Conservation (phyloP, 2,329 filamentous ascomycete species). For the Colletotrichum chlorophyti region DNA sequence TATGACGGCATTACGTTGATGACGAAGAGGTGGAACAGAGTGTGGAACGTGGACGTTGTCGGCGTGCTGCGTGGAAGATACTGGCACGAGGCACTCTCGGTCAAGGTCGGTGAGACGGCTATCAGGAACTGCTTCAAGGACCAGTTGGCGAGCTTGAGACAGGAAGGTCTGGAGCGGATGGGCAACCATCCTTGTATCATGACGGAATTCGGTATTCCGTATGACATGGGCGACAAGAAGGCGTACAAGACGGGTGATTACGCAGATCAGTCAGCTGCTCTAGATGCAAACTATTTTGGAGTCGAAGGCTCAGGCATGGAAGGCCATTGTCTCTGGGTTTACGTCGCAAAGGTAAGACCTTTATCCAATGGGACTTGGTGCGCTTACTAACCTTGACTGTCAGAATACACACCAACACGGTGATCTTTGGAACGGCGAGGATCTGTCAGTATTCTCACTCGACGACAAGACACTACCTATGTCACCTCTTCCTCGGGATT, state of each 20-base stretch:
- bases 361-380: not conserved
- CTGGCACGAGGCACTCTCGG: constrained; percentile 84
- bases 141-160: constrained; percentile 80
- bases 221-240: constrained; percentile 97
- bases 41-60: constrained; percentile 96
- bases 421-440: constrained; percentile 97
- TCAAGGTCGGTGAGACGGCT: constrained; percentile 90
- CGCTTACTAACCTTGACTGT: constrained; percentile 3
- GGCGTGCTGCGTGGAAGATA: constrained; percentile 91
- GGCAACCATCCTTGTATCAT: constrained; percentile 89
- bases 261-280: constrained; percentile 86
- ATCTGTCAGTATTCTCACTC: constrained; percentile 85
- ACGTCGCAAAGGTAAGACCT: constrained; percentile 69
- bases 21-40: constrained; percentile 98
- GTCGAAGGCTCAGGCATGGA: constrained; percentile 84
- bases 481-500: constrained; percentile 54
- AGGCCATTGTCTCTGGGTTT: constrained; percentile 90
- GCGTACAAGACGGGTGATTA: constrained; percentile 97
- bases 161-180: constrained; percentile 88
- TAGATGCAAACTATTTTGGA: constrained; percentile 96
- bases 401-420: constrained; percentile 88
- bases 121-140: constrained; percentile 93
- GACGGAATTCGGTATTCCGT: constrained; percentile 96
- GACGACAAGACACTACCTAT: constrained; percentile 75
- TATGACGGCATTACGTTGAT: constrained; percentile 97